Base-by-base conservation (phyloP, 1,284 basidiomycete species). In the Golubevia sp. region DNA sequence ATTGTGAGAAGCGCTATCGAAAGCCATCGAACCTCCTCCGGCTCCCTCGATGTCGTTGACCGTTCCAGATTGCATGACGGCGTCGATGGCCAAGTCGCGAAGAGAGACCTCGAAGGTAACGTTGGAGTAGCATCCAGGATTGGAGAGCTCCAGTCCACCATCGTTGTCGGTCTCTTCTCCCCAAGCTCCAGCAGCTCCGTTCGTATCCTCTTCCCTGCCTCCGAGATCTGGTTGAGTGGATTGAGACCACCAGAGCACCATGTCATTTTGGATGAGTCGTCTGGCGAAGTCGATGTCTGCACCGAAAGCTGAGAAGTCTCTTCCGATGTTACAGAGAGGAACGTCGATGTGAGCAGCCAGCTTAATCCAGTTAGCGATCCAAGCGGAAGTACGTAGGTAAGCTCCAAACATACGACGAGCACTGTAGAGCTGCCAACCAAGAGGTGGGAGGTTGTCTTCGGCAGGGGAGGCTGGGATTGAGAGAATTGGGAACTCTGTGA, bases 41-140 rank as follows among this genome's bases (percentile, higher is more conserved):
- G 68, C 69, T 20, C 81, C 81, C 60, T 83, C 81, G 70, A 82
- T 77, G 56, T 82, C 79, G 58, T 83, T 79, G 58, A 83, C 75
- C 25, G 65, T 66, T 2, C 71, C 70, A 2, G 72, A 77, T 64
- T 83, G 81, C 15, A 83, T 68, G 26, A 83, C 73, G 11, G 77
- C 66, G 48, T 83, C 70, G 30, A 83, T 68, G 13, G 81, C 81
- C 24, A 83, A 59, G 59, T 83, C 77, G 2, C 67, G 58, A 20
- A 83, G 60, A 1, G 61, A 68, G 1, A 83, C 65, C 54, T 83
- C 81, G 50, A 83, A 71, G 55, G 70, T 71, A 8, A 83, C 79
- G 44, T 74, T 77, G 11, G 64, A 65, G 55, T 79, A 83, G n/a
- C 68, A 69, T 44, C 81, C 81, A 2, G 77, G 67, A 26, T 74